Conservation (phyloP, 306 rosid genomes). For the Trichosanthes cucumerina region DNA sequence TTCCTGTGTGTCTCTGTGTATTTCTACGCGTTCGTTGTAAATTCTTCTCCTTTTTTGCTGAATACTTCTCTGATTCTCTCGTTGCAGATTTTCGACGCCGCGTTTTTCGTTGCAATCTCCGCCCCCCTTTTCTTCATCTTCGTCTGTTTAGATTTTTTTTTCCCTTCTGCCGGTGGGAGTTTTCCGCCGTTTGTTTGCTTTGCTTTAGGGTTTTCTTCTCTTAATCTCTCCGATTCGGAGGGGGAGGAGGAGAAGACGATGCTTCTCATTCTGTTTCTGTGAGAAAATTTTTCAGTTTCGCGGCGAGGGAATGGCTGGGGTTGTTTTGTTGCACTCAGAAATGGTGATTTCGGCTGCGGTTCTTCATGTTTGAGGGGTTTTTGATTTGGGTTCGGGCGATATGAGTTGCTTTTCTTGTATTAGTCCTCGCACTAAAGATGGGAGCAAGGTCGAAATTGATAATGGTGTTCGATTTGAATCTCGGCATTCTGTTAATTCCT, state of each 20-base stretch:
- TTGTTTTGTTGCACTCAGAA: background rate
- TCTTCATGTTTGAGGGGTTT: background rate
- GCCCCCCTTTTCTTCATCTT: background rate
- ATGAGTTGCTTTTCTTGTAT: slow-evolving; percentile 51
- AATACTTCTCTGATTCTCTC: background rate
- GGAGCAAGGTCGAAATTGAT: slow-evolving; percentile 35
- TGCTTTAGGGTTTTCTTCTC: background rate
- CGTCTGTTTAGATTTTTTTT: background rate
- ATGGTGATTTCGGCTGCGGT: background rate
- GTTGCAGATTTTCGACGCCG: background rate
- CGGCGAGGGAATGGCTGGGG: background rate
- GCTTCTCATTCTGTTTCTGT: background rate
- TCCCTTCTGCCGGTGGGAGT: background rate
- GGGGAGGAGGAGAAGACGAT: background rate
- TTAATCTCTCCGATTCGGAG: slow-evolving; percentile 5
- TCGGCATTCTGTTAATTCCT: slow-evolving; percentile 6
- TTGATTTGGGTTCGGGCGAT: slow-evolving; percentile 1
- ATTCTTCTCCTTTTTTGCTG: background rate
- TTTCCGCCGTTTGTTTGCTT: background rate
- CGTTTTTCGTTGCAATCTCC: background rate
- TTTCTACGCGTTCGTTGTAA: slow-evolving; percentile 15
- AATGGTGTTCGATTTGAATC: slow-evolving; percentile 22
- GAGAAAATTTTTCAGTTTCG: background rate
- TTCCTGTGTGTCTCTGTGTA: background rate
- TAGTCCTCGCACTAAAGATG: slow-evolving; percentile 28